Conservation (phyloP, 2,329 filamentous ascomycete species). For the Magnaporthiopsis incrustans region DNA sequence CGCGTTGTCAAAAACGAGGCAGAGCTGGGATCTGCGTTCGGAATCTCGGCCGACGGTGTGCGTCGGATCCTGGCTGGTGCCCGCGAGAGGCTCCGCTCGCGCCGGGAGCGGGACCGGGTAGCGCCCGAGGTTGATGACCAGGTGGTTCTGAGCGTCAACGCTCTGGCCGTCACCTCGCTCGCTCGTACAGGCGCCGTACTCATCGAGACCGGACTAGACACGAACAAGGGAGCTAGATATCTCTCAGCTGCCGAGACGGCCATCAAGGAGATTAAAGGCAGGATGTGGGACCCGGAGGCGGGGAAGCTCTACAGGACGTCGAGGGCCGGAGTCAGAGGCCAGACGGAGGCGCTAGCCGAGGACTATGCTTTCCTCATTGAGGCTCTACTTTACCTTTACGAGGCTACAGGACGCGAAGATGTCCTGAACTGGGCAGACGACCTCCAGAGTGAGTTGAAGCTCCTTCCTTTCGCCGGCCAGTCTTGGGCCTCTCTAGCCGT, state of each 20-base stretch:
- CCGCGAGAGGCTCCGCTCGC: conserved; percentile 57
- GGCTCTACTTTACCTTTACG: conserved; percentile 76
- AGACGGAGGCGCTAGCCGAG: conserved; percentile 73
- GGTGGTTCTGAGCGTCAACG: conserved; percentile 81
- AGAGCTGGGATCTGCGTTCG: conserved; percentile 68
- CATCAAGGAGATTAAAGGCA: conserved; percentile 61
- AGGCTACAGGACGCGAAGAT: conserved; percentile 62
- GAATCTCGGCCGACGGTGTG: conserved; percentile 61
- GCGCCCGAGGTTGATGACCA: conserved; percentile 80
- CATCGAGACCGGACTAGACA: conserved; percentile 40
- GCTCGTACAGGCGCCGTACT: conserved; percentile 65
- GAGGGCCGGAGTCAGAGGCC: conserved; percentile 53
- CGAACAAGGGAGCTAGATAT: conserved; percentile 51
- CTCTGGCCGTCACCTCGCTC: conserved; percentile 77
- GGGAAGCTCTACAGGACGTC: conserved; percentile 68
- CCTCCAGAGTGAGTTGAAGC: conserved; percentile 55
- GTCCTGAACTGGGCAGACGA: conserved; percentile 75
- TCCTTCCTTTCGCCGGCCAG: background rate
- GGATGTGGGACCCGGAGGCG: conserved; percentile 60
- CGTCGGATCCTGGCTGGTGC: conserved; percentile 58
- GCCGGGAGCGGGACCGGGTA: conserved; percentile 66
- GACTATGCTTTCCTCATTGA: conserved; percentile 88
- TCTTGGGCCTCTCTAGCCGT: too few species aligned
- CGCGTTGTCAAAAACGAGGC: conserved; percentile 59
- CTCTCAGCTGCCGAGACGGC: conserved; percentile 58